Evolutionary conservation across 306 rosid genomes (phyloP).

Genomic region (Vigna nakashimae): DNA sequence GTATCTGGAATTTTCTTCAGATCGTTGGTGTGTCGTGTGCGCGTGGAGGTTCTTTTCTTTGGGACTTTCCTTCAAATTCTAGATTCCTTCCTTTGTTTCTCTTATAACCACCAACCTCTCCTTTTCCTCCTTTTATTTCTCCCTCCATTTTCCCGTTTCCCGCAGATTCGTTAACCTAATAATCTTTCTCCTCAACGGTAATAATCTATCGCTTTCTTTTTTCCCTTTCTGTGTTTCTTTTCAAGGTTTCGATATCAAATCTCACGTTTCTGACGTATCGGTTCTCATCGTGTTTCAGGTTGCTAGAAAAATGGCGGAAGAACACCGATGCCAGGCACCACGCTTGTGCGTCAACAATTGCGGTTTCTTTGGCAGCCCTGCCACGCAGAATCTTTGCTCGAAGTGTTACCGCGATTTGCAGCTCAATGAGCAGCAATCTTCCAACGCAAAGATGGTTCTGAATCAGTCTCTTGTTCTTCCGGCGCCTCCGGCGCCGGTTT

Average conservation of each 20-base stretch:
- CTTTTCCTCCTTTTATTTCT: not conserved
- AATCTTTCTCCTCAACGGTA: conserved; percentile 8
- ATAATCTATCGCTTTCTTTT: not conserved
- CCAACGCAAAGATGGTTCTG: conserved; percentile 61
- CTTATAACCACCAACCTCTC: conserved; percentile 9
- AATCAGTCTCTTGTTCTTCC: conserved; percentile 62
- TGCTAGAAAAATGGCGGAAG: conserved; percentile 72
- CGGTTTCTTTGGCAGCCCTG: conserved; percentile 80
- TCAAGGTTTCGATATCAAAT: not conserved
- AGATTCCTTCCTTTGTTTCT: conserved; percentile 35
- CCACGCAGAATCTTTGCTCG: conserved; percentile 73
- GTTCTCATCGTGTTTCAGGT: conserved; percentile 17
- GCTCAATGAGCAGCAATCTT: conserved; percentile 69
- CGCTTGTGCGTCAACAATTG: conserved; percentile 80
- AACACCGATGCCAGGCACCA: conserved; percentile 81
- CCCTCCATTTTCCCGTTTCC: conserved; percentile 10
- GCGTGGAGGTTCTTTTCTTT: conserved; percentile 48
- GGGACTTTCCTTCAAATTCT: conserved; percentile 22
- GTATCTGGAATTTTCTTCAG: conserved; percentile 51
- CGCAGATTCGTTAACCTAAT: not conserved
- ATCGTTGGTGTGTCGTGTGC: conserved; percentile 26
- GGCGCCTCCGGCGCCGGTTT: not conserved
- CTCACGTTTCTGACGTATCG: not conserved
- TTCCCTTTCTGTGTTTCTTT: not conserved
- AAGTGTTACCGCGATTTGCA: conserved; percentile 80